Evolutionary conservation across 1,139 yeast genomes (phyloP), one percentile per base, ranked within the genome.

Genomic region (Waltiozyma sp.): DNA sequence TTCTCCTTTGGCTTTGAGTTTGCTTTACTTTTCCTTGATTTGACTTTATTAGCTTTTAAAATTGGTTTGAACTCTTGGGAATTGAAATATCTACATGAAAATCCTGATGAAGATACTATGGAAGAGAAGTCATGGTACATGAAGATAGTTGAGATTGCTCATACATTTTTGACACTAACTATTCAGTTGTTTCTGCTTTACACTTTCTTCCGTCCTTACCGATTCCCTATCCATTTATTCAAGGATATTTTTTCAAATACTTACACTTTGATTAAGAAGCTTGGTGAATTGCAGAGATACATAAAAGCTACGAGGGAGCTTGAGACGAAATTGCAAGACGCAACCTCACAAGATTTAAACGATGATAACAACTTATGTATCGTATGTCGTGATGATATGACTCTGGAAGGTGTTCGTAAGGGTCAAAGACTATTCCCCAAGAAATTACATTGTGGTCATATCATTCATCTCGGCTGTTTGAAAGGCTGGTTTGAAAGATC

Each of bases 401-500:
- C 60, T 24, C 56, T 69, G 4, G 57, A 59, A 9, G 72, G 66
- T 15, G 45, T 57, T 4, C 38, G 47, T 5, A 52, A 49, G 16
- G 58, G 57, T 16, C 64, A 64, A 37, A 71, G 89, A 47, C 66
- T 70, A 44, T 70, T 65, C 39, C 95, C 97, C 2, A 87, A 87
- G 60, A 82, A 73, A 55, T 68, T 91, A 43, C 70, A 69, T 2
- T 91, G 99, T 66, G 83, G 85, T 18, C 99, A 91, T 61, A 81
- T 87, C 44, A 70, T 91, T 47, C 99, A 91, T 60, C 68, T 83
- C 65, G 91, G 95, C 3, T 91, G 98, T 61, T 70, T 91, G 49
- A 84, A 85, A 57, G 84, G 85, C 53, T 91, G 99, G 99, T 68
- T 91, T 52, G 95, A 86, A 56, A 72, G 95, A 50, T 86, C 96